Evolutionary conservation across 176 grass and related monocot genomes (phyloP), one percentile per base, ranked within the genome.

Genomic region (Coix lacrymajobi): DNA sequence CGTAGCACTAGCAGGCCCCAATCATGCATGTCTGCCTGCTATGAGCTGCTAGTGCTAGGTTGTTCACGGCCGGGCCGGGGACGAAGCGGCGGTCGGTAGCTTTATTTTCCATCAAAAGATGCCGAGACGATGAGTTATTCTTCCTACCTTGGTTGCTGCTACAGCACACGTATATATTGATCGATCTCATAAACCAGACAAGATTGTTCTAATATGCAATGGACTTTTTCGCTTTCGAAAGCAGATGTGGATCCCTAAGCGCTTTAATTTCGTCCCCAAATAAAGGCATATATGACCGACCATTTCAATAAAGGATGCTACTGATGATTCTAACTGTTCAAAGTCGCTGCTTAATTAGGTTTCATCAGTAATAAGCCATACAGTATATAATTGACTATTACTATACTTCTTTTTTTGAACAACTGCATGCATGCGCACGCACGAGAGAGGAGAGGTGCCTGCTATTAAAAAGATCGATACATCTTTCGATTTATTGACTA

Each of bases 61-160:
- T 70, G 74, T 70, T 46, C 49, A 41, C 7, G 17, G 11, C 17
- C 61, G n/a, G n/a, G n/a, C n/a, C n/a, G n/a, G 33, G 33, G 33
- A 33, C 33, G 33, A 33, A 33, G 33, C 33, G 33, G 4, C n/a
- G 14, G 16, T 37, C 37, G 25, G 6, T 30, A 5, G 19, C 28
- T 84, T 71, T 71, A 38, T n/a, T 28, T 45, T 49, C 45, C 45
- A 49, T 5, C 45, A 17, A 6, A 5, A 17, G 40, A 45, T 71
- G 69, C 70, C 22, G 36, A 71, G 36, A 78, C 12, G 64, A 79
- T 85, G 51, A 66, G 66, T 48, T 77, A 44, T 85, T 85, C 64
- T 69, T 77, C 49, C 37, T 77, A 8, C 22, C 30, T 71, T 79
- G 28, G 74, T 45, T 48, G 43, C 38, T 15, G 58, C 54, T 43